These are phyloP conservation scores for Talaromyces sp. DNA, from an alignment of 2,329 filamentous ascomycete species.

Conservation along the genomic window DNA sequence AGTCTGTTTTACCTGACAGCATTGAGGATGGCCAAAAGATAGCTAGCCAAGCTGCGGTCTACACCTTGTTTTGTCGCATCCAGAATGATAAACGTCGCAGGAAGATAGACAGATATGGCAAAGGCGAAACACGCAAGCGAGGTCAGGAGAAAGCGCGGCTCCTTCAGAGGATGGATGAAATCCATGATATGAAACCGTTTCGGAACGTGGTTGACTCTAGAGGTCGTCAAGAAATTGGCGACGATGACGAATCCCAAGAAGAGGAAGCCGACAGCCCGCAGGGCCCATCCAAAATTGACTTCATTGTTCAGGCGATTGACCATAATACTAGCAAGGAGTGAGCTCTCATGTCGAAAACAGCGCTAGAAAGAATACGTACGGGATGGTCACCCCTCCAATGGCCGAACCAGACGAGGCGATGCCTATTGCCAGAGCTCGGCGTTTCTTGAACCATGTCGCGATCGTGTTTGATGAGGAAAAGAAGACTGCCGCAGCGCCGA, in stretches of 20 bases:
- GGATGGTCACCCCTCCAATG: constrained; percentile 55
- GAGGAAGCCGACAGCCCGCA: constrained; percentile 54
- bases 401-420: constrained; percentile 30
- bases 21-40: constrained; percentile 52
- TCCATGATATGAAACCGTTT: constrained; percentile 9
- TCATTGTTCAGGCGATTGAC: constrained; percentile 49
- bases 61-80: constrained; percentile 47
- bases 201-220: constrained; percentile 29
- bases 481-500: constrained; percentile 49
- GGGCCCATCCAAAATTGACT: constrained; percentile 53
- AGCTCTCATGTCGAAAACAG: neutral
- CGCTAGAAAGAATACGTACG: constrained; percentile 18
- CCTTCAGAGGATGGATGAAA: constrained; percentile 12
- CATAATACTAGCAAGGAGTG: constrained; percentile 43
- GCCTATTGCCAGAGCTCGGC: neutral
- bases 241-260: constrained; percentile 55
- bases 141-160: constrained; percentile 18
- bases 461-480: constrained; percentile 55
- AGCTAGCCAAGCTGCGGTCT: constrained; percentile 41
- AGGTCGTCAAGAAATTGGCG: constrained; percentile 48
- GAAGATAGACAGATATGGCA: constrained; percentile 57
- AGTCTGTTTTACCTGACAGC: constrained; percentile 31
- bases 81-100: constrained; percentile 46
- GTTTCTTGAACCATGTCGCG: constrained; percentile 20
- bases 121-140: constrained; percentile 45